Conservation (phyloP, 495 filamentous ascomycete species). For the Eremomyces bilateralis region DNA sequence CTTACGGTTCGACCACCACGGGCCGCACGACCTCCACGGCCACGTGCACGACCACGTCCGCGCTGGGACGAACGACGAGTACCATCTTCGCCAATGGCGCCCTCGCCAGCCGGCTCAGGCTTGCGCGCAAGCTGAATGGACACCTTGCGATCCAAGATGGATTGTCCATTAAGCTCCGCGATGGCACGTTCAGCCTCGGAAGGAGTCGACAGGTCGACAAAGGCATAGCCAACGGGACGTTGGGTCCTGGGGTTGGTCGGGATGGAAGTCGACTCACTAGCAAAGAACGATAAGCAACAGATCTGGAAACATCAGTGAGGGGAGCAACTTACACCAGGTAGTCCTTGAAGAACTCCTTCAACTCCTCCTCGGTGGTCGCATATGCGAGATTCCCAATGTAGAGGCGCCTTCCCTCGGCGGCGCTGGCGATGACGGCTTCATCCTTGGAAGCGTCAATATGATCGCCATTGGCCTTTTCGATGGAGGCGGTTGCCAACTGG, state of each 20-base stretch:
- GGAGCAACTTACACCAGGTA: constrained; percentile 79
- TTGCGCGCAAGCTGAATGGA: constrained; percentile 96
- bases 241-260: constrained; percentile 96
- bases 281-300: constrained; percentile 2
- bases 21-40: constrained; percentile 58
- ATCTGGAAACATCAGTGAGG: not conserved
- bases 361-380: constrained; percentile 97
- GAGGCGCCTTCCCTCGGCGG: constrained; percentile 92
- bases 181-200: constrained; percentile 89
- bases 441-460: constrained; percentile 37
- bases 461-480: not conserved
- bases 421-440: constrained; percentile 85
- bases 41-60: constrained; percentile 25
- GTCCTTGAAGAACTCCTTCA: constrained; percentile 96
- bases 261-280: constrained; percentile 94
- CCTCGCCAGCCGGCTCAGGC: constrained; percentile 66
- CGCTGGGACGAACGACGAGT: constrained; percentile 23
- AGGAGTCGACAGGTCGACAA: constrained; percentile 89
- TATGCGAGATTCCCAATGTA: constrained; percentile 99
- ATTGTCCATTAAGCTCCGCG: constrained; percentile 79
- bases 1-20: constrained; percentile 59
- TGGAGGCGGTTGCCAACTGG: constrained; percentile 42
- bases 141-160: constrained; percentile 93
- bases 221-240: constrained; percentile 95
- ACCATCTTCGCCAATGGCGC: constrained; percentile 31